These are phyloP conservation scores for Suillus subalutaceus DNA, from an alignment of 768 basidiomycete genomes.

Conservation along the genomic window DNA sequence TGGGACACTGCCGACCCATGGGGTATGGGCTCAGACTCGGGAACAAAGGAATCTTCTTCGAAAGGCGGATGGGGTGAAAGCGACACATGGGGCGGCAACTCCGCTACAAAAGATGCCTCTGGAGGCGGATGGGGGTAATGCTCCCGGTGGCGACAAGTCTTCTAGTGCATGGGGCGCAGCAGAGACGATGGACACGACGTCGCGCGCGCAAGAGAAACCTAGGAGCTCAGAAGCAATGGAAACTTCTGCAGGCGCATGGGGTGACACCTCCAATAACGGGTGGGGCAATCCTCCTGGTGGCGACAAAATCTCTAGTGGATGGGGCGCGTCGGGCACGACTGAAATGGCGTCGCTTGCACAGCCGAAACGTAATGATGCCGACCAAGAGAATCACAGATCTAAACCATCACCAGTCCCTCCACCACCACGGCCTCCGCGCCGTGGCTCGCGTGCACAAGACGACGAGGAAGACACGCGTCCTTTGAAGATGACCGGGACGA, in stretches of 20 bases:
- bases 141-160: background rate
- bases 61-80: background rate
- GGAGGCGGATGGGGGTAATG: background rate
- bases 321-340: background rate
- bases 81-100: background rate
- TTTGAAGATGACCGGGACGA: slow-evolving; percentile 26
- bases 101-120: background rate
- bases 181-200: background rate
- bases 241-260: background rate
- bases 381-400: slow-evolving; percentile 15
- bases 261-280: background rate
- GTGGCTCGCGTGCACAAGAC: slow-evolving; percentile 11
- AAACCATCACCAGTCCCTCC: slow-evolving; percentile 17
- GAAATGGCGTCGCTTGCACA: background rate
- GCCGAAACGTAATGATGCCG: slow-evolving; percentile 3
- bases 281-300: background rate
- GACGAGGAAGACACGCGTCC: slow-evolving; percentile 14
- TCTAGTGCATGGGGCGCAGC: background rate
- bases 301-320: background rate
- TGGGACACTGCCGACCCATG: slow-evolving; percentile 10
- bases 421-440: slow-evolving; percentile 29
- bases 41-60: slow-evolving; percentile 7
- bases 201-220: background rate
- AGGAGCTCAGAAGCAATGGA: background rate
- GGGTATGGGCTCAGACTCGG: slow-evolving; percentile 13